Evolutionary conservation across 768 basidiomycete species (phyloP), one percentile per base, ranked within the genome.

Genomic region (Scleroderma bovista): DNA sequence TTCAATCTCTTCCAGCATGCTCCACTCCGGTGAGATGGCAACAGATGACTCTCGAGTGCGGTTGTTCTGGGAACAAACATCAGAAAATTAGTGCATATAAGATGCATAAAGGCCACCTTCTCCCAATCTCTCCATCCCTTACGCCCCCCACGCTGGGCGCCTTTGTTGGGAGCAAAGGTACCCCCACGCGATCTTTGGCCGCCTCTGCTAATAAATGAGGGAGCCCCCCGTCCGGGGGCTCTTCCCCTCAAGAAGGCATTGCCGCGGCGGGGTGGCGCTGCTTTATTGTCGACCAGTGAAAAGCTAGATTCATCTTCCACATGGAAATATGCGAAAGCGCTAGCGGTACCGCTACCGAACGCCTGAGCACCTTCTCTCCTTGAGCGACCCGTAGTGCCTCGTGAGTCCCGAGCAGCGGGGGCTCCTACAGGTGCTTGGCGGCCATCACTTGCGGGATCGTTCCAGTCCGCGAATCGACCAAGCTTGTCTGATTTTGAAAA

Each of bases 401-500:
- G 80, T n/a, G 70, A 56, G 44, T 70, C 69, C 57, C 79, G 70
- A 51, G 77, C 64, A 53, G 62, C 70, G 51, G 72, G 74, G 57
- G 65, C 66, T 10, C 83, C 80, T 32, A 74, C 67, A 50, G 76
- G 68, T 33, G 75, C 59, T 62, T 84, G 81, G 42, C 84, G 80
- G 54, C 69, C 75, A 61, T 88, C 85, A 46, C 77, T 63, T 26
- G 84, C 77, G 22, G 81, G 69, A 46, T 92, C 89, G 69, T 92
- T 91, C 94, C 95, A 99, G 74, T 99, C 95, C 43, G 95, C 95
- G 63, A 99, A 89, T 47, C 95, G 86, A 47, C 92, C 93, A 49
- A 99, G 84, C 69, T 97, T 97, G 77, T 99, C 96, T 33, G 91
- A 85, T 81, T 99, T 99, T 71, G 93, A 93, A 78, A 91, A 98